phyloP scores from a whole-genome alignment of 768 basidiomycete species.

The Naganishia vaughanmartiniae region DNA sequence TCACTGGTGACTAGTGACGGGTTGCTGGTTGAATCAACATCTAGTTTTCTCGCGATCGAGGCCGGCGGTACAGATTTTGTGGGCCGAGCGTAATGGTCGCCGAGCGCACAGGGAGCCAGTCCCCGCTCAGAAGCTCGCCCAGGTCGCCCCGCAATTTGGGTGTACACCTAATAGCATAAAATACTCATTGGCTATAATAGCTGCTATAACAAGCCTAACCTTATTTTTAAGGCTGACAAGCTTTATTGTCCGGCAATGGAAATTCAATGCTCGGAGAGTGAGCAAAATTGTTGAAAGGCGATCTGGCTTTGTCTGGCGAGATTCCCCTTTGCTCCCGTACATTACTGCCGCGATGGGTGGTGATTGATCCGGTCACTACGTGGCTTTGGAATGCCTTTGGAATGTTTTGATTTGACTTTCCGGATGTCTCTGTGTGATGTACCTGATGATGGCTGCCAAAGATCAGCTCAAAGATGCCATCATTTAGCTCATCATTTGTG shows the following conservation, averaged over 20 bases:
- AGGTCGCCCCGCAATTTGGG: no score
- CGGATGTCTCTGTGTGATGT: constrained; percentile 17
- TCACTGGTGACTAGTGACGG: no score
- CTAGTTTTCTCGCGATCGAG: no score
- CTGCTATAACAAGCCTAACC: constrained; percentile 6
- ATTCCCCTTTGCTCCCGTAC: not conserved
- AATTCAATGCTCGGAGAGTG: not conserved
- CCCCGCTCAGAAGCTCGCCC: no score
- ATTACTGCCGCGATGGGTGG: no score
- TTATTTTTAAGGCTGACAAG: not conserved
- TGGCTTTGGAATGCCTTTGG: not conserved
- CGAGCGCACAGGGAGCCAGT: no score
- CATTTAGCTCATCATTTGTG: not conserved
- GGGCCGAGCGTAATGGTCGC: no score
- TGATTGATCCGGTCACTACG: not conserved
- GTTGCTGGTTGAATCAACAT: no score
- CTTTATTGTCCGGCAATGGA: not conserved
- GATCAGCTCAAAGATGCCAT: not conserved
- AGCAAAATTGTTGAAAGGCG: no score
- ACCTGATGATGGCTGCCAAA: not conserved
- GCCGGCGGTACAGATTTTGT: no score
- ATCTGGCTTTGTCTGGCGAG: no score
- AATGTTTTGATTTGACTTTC: constrained; percentile 17
- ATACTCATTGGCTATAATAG: not conserved
- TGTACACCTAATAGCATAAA: no score